Conservation (phyloP, 257 asterid species). For the Dorcoceras hygrometricum region DNA sequence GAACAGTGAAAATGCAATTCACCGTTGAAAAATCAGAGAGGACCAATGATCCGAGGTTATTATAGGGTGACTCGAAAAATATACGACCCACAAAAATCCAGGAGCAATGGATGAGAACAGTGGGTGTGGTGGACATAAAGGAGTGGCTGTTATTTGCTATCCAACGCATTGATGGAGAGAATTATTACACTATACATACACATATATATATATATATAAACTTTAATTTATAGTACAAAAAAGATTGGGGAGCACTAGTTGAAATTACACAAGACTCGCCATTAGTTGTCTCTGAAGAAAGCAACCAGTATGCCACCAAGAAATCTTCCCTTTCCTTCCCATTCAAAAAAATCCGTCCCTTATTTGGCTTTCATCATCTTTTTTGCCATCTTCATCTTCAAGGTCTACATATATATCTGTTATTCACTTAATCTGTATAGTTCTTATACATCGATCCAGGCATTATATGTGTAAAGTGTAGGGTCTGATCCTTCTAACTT, state of each 20-base stretch:
- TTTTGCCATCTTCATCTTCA: not conserved
- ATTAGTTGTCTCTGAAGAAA: not conserved
- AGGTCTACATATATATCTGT: not conserved
- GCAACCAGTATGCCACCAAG: not conserved
- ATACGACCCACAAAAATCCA: not conserved
- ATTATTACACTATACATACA: not conserved
- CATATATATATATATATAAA: too few relatives aligned
- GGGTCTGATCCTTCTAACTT: too few relatives aligned
- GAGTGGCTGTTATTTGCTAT: not conserved
- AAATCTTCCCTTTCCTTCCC: not conserved
- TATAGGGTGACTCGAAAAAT: too few relatives aligned
- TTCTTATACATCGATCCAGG: too few relatives aligned
- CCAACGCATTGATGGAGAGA: not conserved
- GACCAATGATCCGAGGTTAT: too few relatives aligned
- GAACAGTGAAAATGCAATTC: too few relatives aligned
- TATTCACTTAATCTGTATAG: too few relatives aligned
- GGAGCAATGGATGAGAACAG: not conserved
- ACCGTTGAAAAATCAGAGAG: too few relatives aligned
- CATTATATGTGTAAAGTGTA: too few relatives aligned
- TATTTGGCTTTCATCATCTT: not conserved
- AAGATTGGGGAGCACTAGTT: too few relatives aligned
- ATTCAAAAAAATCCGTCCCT: not conserved
- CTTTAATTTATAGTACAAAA: too few relatives aligned
- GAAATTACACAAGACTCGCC: not conserved
- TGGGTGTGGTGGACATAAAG: not conserved